phyloP scores from a whole-genome alignment of 176 grass and related monocot genomes.

The Aegilops umbellulata region DNA sequence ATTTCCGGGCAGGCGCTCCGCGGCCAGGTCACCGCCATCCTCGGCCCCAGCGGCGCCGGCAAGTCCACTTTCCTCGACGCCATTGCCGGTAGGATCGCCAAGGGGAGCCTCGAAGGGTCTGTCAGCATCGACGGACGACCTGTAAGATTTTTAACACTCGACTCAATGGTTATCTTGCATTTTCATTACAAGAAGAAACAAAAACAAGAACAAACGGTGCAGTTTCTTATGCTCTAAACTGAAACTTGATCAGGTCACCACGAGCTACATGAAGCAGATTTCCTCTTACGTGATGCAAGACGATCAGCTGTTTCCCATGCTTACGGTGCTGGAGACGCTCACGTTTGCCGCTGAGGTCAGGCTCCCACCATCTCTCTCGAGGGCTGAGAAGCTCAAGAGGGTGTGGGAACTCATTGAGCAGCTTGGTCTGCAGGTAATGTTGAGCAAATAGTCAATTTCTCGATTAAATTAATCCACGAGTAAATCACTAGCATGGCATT shows the following conservation, averaged over 20 bases:
- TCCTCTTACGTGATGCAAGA: constrained; percentile 87
- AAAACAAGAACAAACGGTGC: neutral
- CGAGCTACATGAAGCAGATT: constrained; percentile 81
- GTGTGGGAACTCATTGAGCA: constrained; percentile 75
- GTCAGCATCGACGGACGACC: constrained; percentile 50
- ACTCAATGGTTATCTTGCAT: neutral
- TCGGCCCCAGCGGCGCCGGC: constrained; percentile 68
- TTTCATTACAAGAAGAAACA: neutral
- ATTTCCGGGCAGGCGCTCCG: constrained; percentile 64
- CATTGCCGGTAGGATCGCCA: constrained; percentile 58
- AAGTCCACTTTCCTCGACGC: constrained; percentile 81
- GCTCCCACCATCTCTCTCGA: constrained; percentile 55
- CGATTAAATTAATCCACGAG: too few relatives aligned
- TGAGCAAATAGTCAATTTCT: too few relatives aligned
- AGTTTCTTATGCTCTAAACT: constrained; percentile 1
- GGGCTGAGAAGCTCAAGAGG: constrained; percentile 51
- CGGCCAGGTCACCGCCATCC: constrained; percentile 52
- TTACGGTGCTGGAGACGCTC: constrained; percentile 68
- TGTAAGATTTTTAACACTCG: constrained; percentile 23
- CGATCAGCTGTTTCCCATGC: constrained; percentile 70
- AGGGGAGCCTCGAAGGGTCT: constrained; percentile 62
- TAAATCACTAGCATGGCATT: too few relatives aligned
- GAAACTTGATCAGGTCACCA: constrained; percentile 48
- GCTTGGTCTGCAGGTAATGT: constrained; percentile 67
- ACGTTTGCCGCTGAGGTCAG: constrained; percentile 68